These are phyloP conservation scores for Hippophae gyantsensis DNA, from an alignment of 306 rosid genomes.

Conservation along the genomic window DNA sequence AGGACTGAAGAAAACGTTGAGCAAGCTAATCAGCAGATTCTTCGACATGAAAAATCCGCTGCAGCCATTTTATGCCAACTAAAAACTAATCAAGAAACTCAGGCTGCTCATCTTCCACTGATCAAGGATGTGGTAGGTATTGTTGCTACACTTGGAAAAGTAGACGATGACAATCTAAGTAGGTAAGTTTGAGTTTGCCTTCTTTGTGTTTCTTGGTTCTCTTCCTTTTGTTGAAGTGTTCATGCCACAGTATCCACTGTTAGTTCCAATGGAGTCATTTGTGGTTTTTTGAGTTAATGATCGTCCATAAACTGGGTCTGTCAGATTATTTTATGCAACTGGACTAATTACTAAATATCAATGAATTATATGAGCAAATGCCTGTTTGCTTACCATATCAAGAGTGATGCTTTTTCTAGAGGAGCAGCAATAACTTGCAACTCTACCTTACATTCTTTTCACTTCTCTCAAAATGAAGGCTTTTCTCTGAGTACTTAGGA, in stretches of 20 bases:
- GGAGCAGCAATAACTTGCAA: neutral
- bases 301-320: too few relatives aligned
- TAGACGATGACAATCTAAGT: slow-evolving; percentile 60
- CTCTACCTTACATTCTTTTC: neutral
- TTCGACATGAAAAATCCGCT: slow-evolving; percentile 53
- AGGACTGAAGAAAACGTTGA: slow-evolving; percentile 27
- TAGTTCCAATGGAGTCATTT: neutral
- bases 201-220: neutral
- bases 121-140: slow-evolving; percentile 63
- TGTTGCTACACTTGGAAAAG: slow-evolving; percentile 64
- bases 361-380: neutral
- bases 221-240: too few relatives aligned
- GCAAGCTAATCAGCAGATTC: slow-evolving; percentile 52
- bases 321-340: too few relatives aligned
- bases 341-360: too few relatives aligned
- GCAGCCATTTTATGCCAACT: slow-evolving; percentile 59
- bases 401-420: neutral
- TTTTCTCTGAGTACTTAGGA: slow-evolving; percentile 79
- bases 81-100: slow-evolving; percentile 40
- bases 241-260: too few relatives aligned
- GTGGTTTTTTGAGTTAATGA: neutral
- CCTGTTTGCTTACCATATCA: neutral
- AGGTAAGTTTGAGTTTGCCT: slow-evolving; percentile 30
- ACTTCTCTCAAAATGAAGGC: slow-evolving; percentile 37
- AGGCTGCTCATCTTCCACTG: slow-evolving; percentile 34